A percentile compares a stretch with the other conserved stretches of the same genome.
Conservation (phyloP, 2,329 filamentous ascomycete genomes). For the Aspergillus sp. region DNA sequence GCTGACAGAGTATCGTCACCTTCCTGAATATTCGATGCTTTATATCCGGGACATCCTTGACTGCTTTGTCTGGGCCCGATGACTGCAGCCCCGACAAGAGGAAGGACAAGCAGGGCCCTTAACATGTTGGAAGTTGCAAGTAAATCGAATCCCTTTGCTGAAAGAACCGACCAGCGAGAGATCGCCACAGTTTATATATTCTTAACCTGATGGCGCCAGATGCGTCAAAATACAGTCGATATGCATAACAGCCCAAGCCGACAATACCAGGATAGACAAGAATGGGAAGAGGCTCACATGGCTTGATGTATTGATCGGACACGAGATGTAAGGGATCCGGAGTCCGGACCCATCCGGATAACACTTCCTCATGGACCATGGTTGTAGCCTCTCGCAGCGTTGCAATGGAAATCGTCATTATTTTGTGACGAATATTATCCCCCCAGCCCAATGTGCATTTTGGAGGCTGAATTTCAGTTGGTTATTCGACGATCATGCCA, state of each 20-base stretch:
- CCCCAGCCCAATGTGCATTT: not conserved
- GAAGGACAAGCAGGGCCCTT: conserved; percentile 24
- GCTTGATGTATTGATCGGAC: conserved; percentile 11
- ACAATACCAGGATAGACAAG: not conserved
- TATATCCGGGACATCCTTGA: conserved; percentile 39
- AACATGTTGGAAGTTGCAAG: conserved; percentile 22
- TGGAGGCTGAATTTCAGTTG: conserved; percentile 12
- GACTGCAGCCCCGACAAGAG: conserved; percentile 30
- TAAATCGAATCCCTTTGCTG: not conserved
- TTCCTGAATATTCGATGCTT: conserved; percentile 35
- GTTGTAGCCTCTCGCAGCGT: not conserved
- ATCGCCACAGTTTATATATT: conserved; percentile 11
- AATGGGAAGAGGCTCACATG: conserved; percentile 7
- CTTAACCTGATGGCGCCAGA: not conserved
- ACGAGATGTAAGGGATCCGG: conserved; percentile 6
- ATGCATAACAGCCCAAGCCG: conserved; percentile 1
- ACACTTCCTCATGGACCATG: not conserved
- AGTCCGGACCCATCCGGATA: not conserved
- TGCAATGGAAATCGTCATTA: not conserved
- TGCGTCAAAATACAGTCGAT: not conserved
- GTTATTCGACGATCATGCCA: conserved; percentile 22
- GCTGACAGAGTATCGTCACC: conserved; percentile 60
- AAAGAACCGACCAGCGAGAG: not conserved
- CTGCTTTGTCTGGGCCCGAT: conserved; percentile 17
- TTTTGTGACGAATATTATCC: not conserved